These are phyloP conservation scores for Gossypium gossypioides DNA, from an alignment of 441 rosid genomes.

Conservation along the genomic window DNA sequence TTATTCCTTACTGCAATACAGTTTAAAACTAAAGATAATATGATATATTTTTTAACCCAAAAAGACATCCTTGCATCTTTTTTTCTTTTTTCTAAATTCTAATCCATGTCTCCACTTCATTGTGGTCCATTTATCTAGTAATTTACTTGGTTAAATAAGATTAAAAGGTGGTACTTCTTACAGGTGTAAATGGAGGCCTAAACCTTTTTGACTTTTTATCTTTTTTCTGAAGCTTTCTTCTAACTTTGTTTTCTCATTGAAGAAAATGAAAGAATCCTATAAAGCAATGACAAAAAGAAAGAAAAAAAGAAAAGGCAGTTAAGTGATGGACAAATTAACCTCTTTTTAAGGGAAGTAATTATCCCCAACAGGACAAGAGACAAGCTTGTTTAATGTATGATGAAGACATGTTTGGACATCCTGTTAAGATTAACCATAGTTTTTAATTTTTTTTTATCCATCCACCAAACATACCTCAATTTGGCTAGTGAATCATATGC, in stretches of 20 bases:
- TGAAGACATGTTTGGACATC: neutral
- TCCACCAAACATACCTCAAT: neutral
- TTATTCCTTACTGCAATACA: constrained; percentile 9
- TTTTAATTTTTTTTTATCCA: neutral
- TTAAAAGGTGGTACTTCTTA: neutral
- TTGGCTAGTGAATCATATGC: neutral
- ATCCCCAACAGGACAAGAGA: neutral
- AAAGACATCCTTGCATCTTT: constrained; percentile 3
- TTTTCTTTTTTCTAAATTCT: neutral
- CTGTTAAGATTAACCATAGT: neutral
- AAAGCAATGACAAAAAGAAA: neutral
- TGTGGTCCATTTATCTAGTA: neutral
- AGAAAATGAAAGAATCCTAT: constrained; percentile 9
- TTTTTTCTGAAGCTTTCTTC: neutral
- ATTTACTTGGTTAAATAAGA: neutral
- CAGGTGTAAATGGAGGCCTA: neutral
- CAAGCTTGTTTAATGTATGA: neutral
- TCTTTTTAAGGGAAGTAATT: neutral
- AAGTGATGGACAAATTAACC: constrained; percentile 4
- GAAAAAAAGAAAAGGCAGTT: neutral
- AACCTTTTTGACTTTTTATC: constrained; percentile 6
- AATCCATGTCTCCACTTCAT: neutral
- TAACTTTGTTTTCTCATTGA: neutral
- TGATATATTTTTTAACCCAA: neutral
- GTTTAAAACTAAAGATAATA: constrained; percentile 11